Evolutionary conservation across 1,139 yeast genomes (phyloP), one percentile per base, ranked within the genome.

Genomic region (Nakaseomyces nivariensis): DNA sequence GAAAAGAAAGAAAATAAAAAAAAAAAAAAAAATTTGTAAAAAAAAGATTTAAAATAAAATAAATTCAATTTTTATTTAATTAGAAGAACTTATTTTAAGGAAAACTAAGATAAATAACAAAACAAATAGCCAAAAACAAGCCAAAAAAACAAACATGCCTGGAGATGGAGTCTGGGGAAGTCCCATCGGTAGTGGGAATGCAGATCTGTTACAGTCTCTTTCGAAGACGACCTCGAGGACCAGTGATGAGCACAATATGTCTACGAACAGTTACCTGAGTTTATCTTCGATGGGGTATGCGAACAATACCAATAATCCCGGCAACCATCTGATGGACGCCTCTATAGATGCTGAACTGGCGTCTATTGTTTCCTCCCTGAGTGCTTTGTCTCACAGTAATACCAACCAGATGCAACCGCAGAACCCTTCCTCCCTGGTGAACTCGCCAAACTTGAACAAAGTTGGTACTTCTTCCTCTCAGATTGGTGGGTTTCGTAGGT

Each of bases 351-450:
- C 64, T 3, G 69, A 66, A 48, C 51, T 66, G 37, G 67, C 66
- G 17, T 64, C 68, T 36, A 65, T 65, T 26, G 68, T 66, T 3
- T 64, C 69, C 5, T 64, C 68, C 22, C 49, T 66, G 43, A 63
- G 67, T 46, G 67, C 66, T 29, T 52, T 64, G 37, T 63, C 67
- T 5, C 58, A 59, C 43, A 52, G 52, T 11, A 48, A 46, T 32
- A 38, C 47, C 41, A 50, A 49, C 46, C 43, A 24, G 13, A 32
- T 32, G 43, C 42, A 26, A 13, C 47, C 11, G 25, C 41, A 13
- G 41, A 31, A 11, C n/a, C 37, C 17, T 26, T 26, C 13, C 25
- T 37, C 47, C 8, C 17, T 45, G 36, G 29, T 45, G 42, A 37
- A n/a, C 36, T 37, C 37, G 25, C 47, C 24, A 13, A 45, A 25